phyloP scores from a whole-genome alignment of 2,329 filamentous ascomycete species.

The Penicillium corylophilum region DNA sequence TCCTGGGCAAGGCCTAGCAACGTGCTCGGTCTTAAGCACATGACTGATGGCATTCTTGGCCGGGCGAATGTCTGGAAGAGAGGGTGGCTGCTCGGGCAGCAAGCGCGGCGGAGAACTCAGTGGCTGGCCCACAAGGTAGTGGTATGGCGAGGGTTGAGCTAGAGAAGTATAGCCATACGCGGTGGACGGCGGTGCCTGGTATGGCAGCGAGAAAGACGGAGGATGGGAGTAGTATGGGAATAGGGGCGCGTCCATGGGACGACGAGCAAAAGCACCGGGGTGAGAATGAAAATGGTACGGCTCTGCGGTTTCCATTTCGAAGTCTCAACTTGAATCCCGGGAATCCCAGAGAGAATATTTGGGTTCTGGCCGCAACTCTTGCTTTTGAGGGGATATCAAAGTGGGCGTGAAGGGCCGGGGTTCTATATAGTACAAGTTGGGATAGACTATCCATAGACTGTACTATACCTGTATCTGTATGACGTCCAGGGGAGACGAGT shows the following conservation, averaged over 20 bases:
- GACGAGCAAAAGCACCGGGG: conserved; percentile 35
- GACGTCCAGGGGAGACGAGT: conserved; percentile 3
- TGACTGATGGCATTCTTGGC: conserved; percentile 39
- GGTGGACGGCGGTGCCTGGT: conserved; percentile 32
- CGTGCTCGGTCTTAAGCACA: conserved; percentile 19
- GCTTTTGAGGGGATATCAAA: not conserved
- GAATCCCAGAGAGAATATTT: not conserved
- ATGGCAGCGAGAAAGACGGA: conserved; percentile 36
- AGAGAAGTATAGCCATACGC: conserved; percentile 35
- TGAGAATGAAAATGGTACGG: conserved; percentile 42
- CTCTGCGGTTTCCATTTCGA: conserved; percentile 41
- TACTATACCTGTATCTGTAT: not conserved
- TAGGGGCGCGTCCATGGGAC: conserved; percentile 40
- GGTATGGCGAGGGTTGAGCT: conserved; percentile 34
- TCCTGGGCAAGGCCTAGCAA: not conserved
- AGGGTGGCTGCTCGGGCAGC: conserved; percentile 32
- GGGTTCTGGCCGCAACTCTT: conserved; percentile 1
- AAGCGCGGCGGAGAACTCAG: conserved; percentile 30
- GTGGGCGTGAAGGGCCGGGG: not conserved
- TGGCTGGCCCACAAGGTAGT: conserved; percentile 35
- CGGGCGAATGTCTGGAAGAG: conserved; percentile 38
- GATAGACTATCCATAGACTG: not conserved
- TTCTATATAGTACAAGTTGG: not conserved
- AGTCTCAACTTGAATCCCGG: not conserved
- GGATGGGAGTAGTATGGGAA: conserved; percentile 30